Percentiles rank a stretch among this genome's conserved stretches.
These are phyloP conservation scores for Ophioceras dolichostomum DNA, from an alignment of 2,329 filamentous ascomycete genomes.

Conservation along the genomic window DNA sequence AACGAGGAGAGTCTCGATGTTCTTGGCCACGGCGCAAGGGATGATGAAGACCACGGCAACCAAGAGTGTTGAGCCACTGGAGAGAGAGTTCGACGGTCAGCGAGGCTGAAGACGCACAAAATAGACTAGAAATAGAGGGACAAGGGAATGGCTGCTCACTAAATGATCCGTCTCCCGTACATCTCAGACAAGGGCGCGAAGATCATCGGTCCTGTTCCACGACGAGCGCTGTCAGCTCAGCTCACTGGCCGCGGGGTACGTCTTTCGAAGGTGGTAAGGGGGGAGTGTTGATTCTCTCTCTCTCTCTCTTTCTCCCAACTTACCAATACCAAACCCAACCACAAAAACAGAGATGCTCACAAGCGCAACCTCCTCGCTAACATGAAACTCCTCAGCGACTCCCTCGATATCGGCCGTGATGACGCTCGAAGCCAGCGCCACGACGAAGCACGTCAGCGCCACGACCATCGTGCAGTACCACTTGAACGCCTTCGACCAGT, in stretches of 20 bases:
- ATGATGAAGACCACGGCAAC: constrained; percentile 70
- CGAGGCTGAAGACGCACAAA: not conserved
- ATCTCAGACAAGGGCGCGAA: constrained; percentile 73
- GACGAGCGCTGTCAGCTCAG: too few species aligned
- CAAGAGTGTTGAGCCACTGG: constrained; percentile 45
- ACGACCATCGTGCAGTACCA: constrained; percentile 84
- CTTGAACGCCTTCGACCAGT: constrained; percentile 67
- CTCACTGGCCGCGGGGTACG: too few species aligned
- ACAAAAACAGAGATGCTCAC: constrained; percentile 68
- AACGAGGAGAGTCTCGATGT: constrained; percentile 64
- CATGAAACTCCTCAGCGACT: constrained; percentile 49
- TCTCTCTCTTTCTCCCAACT: constrained; percentile 10
- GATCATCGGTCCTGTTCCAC: constrained; percentile 61
- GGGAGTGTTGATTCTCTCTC: not conserved
- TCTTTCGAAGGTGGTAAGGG: too few species aligned
- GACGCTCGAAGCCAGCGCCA: constrained; percentile 59
- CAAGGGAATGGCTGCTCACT: constrained; percentile 29
- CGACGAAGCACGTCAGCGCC: constrained; percentile 62
- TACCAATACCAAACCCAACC: constrained; percentile 67
- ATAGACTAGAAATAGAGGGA: not conserved
- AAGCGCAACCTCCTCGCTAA: constrained; percentile 61
- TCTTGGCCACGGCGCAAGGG: constrained; percentile 64
- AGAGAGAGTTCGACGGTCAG: not conserved
- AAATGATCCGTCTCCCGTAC: constrained; percentile 59
- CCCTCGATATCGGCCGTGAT: constrained; percentile 65